Evolutionary conservation across 345 rosid species (phyloP).

Genomic region (Hirschfeldia incana): DNA sequence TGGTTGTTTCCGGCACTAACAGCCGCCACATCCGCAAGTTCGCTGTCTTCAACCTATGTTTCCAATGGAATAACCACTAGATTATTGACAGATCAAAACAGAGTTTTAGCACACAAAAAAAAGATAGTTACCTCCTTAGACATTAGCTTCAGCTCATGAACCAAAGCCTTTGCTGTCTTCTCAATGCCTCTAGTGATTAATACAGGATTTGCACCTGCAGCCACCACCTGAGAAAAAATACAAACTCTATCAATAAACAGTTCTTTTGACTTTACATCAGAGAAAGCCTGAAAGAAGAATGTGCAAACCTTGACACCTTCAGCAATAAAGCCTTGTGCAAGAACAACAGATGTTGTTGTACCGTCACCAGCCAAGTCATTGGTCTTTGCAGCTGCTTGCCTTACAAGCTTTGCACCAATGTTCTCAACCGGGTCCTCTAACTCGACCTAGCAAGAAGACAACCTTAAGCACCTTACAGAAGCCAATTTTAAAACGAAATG

Average conservation of each 20-base stretch:
- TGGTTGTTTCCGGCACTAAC: constrained; percentile 95
- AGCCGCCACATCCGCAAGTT: constrained; percentile 97
- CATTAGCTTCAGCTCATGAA: constrained; percentile 67
- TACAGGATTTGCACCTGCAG: constrained; percentile 97
- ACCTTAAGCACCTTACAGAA: background rate
- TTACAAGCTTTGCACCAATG: constrained; percentile 93
- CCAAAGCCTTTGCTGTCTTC: constrained; percentile 84
- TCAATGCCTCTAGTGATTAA: constrained; percentile 92
- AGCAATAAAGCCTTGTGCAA: constrained; percentile 91
- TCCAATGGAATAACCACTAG: constrained; percentile 1
- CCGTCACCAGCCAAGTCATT: constrained; percentile 99
- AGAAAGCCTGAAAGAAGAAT: background rate
- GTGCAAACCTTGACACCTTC: constrained; percentile 88
- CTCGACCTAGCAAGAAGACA: constrained; percentile 61
- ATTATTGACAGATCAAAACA: background rate
- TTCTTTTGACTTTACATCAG: background rate
- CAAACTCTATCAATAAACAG: background rate
- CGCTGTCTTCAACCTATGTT: constrained; percentile 93
- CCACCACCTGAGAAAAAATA: constrained; percentile 65
- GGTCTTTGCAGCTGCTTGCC: constrained; percentile 98
- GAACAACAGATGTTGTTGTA: constrained; percentile 97
- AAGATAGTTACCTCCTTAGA: constrained; percentile 71
- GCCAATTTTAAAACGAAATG: too few species aligned
- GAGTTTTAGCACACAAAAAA: background rate
- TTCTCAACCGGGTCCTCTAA: constrained; percentile 98